A percentile compares a stretch with the other conserved stretches of the same genome.
These are phyloP conservation scores for Discostella stelligera DNA, from an alignment of 352 stramenopile genomes.

Conservation along the genomic window DNA sequence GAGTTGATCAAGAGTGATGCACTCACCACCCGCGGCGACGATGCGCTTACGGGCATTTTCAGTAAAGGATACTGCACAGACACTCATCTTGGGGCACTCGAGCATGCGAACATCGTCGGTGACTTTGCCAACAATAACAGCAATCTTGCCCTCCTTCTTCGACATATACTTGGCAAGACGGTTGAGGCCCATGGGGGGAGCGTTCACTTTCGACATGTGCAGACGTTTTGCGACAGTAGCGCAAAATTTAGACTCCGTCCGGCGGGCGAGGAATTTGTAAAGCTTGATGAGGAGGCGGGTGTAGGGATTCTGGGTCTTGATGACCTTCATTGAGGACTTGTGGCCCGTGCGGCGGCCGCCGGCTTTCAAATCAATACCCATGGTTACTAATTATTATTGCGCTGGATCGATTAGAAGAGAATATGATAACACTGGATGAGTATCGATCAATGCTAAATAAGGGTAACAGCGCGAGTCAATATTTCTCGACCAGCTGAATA, in stretches of 20 bases:
- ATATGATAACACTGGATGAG: neutral
- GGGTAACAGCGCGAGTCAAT: neutral
- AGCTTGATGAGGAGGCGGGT: conserved; percentile 96
- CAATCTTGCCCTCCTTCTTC: conserved; percentile 97
- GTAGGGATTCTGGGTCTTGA: conserved; percentile 99
- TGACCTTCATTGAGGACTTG: conserved; percentile 94
- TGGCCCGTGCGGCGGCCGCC: conserved; percentile 97
- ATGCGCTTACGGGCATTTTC: conserved; percentile 96
- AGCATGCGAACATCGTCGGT: conserved; percentile 98
- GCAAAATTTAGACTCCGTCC: conserved; percentile 99
- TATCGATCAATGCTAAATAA: neutral
- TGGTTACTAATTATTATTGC: conserved; percentile 58
- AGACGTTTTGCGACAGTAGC: conserved; percentile 97
- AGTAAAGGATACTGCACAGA: conserved; percentile 97
- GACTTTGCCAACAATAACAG: conserved; percentile 97
- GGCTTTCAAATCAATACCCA: conserved; percentile 99
- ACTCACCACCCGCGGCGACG: conserved; percentile 96
- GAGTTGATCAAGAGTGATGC: conserved; percentile 99
- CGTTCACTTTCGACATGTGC: conserved; percentile 99
- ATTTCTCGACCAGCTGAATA: neutral
- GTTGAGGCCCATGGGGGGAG: conserved; percentile 94
- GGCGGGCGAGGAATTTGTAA: conserved; percentile 94
- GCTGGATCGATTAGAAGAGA: neutral
- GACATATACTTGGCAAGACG: conserved; percentile 97
- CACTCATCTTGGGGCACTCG: conserved; percentile 92